Conservation (phyloP, 192 early-diverging fungal genomes). For the Entomortierella chlamydospora region DNA sequence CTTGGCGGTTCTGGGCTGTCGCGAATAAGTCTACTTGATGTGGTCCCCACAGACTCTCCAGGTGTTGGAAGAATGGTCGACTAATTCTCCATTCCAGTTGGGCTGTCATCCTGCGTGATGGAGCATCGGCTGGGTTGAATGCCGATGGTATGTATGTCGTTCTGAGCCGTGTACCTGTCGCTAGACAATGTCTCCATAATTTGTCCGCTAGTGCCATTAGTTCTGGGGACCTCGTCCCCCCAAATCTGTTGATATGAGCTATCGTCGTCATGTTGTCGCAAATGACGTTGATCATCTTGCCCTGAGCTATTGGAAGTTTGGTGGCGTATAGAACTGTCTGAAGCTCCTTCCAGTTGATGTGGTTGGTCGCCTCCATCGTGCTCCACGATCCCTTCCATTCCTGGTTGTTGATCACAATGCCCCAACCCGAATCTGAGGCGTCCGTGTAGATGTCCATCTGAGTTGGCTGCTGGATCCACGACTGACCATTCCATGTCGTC, state of each 20-base stretch:
- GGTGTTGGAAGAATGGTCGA: neutral
- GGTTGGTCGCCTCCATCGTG: neutral
- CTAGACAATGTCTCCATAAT: conserved; percentile 25
- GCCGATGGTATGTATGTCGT: conserved; percentile 25
- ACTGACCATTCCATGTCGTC: conserved; percentile 36
- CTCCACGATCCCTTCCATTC: conserved; percentile 10
- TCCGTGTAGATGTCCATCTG: conserved; percentile 27
- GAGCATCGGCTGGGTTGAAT: conserved; percentile 42
- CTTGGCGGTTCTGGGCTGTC: neutral
- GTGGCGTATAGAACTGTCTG: neutral
- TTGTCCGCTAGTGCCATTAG: conserved; percentile 33
- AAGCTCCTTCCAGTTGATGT: conserved; percentile 37
- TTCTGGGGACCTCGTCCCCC: conserved; percentile 26
- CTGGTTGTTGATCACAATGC: conserved; percentile 4
- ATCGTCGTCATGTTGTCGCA: conserved; percentile 49
- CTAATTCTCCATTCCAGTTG: conserved; percentile 47
- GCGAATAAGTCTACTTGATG: conserved; percentile 28
- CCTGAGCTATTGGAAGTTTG: neutral
- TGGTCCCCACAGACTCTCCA: conserved; percentile 7
- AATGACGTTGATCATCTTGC: conserved; percentile 11
- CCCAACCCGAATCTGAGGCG: conserved; percentile 46
- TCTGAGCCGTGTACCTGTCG: conserved; percentile 24
- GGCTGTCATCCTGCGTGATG: conserved; percentile 8
- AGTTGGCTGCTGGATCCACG: conserved; percentile 22
- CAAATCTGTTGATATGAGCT: conserved; percentile 46